Evolutionary conservation across 768 basidiomycete genomes (phyloP).

Genomic region (Pleurotus tuoliensis): DNA sequence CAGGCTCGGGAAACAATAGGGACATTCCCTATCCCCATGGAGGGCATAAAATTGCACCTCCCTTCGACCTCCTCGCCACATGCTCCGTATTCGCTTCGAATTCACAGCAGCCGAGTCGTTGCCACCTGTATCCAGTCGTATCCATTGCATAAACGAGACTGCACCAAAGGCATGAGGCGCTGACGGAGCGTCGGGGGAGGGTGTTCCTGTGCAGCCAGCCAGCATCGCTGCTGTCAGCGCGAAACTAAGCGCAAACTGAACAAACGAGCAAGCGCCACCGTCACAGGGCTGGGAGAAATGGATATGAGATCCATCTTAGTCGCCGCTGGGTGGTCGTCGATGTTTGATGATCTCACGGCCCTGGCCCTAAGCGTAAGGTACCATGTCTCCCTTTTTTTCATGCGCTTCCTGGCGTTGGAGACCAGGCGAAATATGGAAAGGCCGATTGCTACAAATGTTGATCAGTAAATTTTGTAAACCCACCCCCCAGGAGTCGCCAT

Average conservation of each 20-base stretch:
- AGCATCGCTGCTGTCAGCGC: conserved; percentile 4
- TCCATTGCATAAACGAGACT: neutral
- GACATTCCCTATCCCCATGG: conserved; percentile 2
- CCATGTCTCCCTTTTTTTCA: conserved; percentile 5
- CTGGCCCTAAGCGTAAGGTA: conserved; percentile 4
- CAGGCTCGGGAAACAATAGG: neutral
- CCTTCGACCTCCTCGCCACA: neutral
- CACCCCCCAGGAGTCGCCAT: conserved; percentile 5
- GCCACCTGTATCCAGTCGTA: neutral
- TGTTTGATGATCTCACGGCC: conserved; percentile 6
- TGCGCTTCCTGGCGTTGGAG: conserved; percentile 1
- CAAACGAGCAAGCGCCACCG: conserved; percentile 4
- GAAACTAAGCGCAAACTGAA: conserved; percentile 1
- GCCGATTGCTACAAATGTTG: conserved; percentile 7
- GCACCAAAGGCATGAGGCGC: neutral
- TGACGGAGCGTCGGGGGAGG: neutral
- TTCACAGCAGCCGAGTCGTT: neutral
- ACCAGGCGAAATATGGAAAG: conserved; percentile 7
- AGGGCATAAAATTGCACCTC: neutral
- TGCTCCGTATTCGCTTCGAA: conserved; percentile 3
- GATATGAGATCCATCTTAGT: conserved; percentile 6
- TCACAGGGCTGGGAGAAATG: conserved; percentile 1
- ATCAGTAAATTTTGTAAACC: conserved; percentile 2
- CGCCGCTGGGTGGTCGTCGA: conserved; percentile 6
- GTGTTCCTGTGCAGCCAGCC: neutral